phyloP scores from a whole-genome alignment of 2,329 filamentous ascomycete genomes.

The Macrophomina tecta region DNA sequence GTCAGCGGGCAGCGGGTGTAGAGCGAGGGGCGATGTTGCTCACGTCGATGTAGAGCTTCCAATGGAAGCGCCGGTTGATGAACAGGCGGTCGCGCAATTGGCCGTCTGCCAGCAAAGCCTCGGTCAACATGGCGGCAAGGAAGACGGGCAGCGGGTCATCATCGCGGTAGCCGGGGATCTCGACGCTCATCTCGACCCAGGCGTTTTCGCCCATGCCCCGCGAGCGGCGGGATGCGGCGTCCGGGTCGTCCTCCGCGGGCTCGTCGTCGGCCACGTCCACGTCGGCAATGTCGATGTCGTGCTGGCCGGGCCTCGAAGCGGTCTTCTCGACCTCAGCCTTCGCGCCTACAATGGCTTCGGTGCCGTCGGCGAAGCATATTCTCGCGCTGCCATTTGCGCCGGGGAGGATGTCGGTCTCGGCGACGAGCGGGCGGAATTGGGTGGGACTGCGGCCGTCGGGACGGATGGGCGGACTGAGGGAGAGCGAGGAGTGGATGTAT shows the following conservation, averaged over 20 bases:
- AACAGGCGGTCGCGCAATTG: conserved; percentile 71
- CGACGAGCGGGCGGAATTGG: conserved; percentile 88
- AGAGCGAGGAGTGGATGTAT: conserved; percentile 88
- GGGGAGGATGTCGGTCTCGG: conserved; percentile 88
- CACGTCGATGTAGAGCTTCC: conserved; percentile 95
- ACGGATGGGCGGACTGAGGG: conserved; percentile 80
- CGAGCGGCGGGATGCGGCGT: conserved; percentile 27
- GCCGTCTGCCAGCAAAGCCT: conserved; percentile 79
- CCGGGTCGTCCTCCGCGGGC: conserved; percentile 38
- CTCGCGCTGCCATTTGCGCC: conserved; percentile 90
- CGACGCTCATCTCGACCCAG: conserved; percentile 90
- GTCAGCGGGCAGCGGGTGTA: background rate
- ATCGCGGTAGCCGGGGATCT: conserved; percentile 88
- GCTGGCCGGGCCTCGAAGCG: conserved; percentile 37
- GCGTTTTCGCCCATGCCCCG: conserved; percentile 60
- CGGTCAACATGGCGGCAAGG: conserved; percentile 83
- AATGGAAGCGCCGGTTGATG: conserved; percentile 93
- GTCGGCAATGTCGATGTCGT: conserved; percentile 42
- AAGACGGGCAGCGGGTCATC: conserved; percentile 91
- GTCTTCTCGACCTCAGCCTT: conserved; percentile 93
- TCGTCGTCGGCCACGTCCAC: conserved; percentile 49
- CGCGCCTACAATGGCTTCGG: conserved; percentile 92
- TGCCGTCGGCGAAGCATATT: conserved; percentile 92
- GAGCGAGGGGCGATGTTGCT: conserved; percentile 44
- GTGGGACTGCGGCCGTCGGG: conserved; percentile 82